These are phyloP conservation scores for Colletotrichum coccodes DNA, from an alignment of 2,329 filamentous ascomycete species.

Conservation along the genomic window DNA sequence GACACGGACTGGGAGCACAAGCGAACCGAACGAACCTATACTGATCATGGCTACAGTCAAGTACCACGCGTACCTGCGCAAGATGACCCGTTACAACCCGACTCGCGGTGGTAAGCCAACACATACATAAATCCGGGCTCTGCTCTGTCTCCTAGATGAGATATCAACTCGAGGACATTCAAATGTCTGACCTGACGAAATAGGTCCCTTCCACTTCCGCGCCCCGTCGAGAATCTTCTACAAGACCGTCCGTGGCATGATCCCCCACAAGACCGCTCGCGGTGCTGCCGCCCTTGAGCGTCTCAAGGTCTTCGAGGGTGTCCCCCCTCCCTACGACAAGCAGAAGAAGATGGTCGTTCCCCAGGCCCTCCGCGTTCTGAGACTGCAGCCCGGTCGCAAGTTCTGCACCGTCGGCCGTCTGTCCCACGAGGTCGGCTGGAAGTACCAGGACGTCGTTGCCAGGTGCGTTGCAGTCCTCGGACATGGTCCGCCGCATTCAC, in stretches of 20 bases:
- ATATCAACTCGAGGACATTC: constrained; percentile 27
- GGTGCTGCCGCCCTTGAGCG: constrained; percentile 96
- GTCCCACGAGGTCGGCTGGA: constrained; percentile 99
- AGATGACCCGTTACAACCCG: constrained; percentile 99
- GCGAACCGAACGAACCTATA: constrained; percentile 25
- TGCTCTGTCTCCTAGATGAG: constrained; percentile 26
- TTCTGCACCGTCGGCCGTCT: constrained; percentile 99
- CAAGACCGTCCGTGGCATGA: constrained; percentile 99
- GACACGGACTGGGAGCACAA: background rate
- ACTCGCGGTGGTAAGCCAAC: constrained; percentile 87
- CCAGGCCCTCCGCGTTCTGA: constrained; percentile 95
- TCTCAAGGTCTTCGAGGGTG: constrained; percentile 99
- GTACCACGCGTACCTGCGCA: constrained; percentile 99
- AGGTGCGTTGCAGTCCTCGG: too few relatives aligned
- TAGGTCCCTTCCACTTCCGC: constrained; percentile 99
- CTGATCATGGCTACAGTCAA: constrained; percentile 83
- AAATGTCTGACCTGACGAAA: constrained; percentile 45
- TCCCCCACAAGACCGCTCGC: constrained; percentile 99
- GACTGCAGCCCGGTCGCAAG: constrained; percentile 99
- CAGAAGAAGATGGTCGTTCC: constrained; percentile 99
- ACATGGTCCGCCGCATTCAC: too few relatives aligned
- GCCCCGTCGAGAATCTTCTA: constrained; percentile 99
- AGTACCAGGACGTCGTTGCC: constrained; percentile 99
- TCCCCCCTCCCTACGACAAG: constrained; percentile 99
- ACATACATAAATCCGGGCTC: constrained; percentile 27